Conservation (phyloP, 768 basidiomycete species). For the Mycena polygramma region DNA sequence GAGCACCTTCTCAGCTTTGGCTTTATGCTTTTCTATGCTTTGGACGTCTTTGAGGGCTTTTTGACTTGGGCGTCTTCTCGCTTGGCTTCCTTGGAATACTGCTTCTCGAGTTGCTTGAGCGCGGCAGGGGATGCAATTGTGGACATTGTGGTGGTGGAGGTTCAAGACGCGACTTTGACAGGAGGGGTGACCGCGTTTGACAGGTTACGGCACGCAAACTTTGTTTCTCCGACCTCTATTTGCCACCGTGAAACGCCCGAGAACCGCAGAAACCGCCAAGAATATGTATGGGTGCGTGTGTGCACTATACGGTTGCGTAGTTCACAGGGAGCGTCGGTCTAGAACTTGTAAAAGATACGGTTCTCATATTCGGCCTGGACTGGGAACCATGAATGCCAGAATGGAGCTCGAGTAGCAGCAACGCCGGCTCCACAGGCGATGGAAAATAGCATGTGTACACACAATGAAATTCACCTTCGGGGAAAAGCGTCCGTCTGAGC, state of each 20-base stretch:
- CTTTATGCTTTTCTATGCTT: slow-evolving; percentile 64
- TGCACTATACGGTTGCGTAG: too few relatives aligned
- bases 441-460: too few relatives aligned
- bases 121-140: slow-evolving; percentile 43
- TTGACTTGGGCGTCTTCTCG: slow-evolving; percentile 64
- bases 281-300: neutral
- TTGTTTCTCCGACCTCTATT: neutral
- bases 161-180: slow-evolving; percentile 26
- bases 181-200: slow-evolving; percentile 28
- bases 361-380: too few relatives aligned
- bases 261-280: neutral
- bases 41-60: slow-evolving; percentile 67
- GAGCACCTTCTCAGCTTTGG: slow-evolving; percentile 66
- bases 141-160: slow-evolving; percentile 26
- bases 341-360: too few relatives aligned
- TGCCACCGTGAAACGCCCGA: neutral
- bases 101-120: slow-evolving; percentile 56
- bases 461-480: neutral
- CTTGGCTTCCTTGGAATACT: slow-evolving; percentile 63
- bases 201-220: slow-evolving; percentile 2
- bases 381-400: too few relatives aligned
- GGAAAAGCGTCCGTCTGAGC: neutral
- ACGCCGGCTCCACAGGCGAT: too few relatives aligned
- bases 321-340: too few relatives aligned
- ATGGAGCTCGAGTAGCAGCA: too few relatives aligned